These are phyloP conservation scores for Triticum timopheevii DNA, from an alignment of 176 grass and related monocot genomes.

Conservation along the genomic window DNA sequence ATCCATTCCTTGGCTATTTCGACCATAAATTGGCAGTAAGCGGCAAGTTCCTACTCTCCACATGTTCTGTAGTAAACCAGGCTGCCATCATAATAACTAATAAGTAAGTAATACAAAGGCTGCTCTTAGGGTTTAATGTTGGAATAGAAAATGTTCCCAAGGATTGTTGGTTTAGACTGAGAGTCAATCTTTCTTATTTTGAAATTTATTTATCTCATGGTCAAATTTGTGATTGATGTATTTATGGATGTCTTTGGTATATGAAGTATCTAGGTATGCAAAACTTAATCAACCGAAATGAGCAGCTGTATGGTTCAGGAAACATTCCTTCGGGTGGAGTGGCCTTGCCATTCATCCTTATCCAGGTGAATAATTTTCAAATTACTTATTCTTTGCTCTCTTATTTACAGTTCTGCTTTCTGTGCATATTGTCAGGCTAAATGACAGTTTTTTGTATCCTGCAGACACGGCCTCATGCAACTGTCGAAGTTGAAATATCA, in stretches of 20 bases:
- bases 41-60: background rate
- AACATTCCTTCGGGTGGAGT: slow-evolving; percentile 79
- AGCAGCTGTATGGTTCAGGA: slow-evolving; percentile 77
- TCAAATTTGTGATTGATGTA: slow-evolving; percentile 5
- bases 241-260: slow-evolving; percentile 27
- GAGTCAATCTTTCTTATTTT: slow-evolving; percentile 11
- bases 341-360: slow-evolving; percentile 95
- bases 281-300: slow-evolving; percentile 79
- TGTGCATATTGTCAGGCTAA: background rate
- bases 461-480: slow-evolving; percentile 96
- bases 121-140: background rate
- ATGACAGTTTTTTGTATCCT: background rate
- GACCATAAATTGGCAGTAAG: background rate
- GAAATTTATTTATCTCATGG: background rate
- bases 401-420: background rate
- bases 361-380: slow-evolving; percentile 63
- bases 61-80: background rate
- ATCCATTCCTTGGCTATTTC: background rate
- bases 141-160: background rate
- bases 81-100: background rate
- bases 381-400: slow-evolving; percentile 9
- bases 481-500: slow-evolving; percentile 97
- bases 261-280: slow-evolving; percentile 80
- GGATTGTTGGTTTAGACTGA: background rate
- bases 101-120: background rate